Base-by-base conservation (phyloP, 352 stramenopile genomes). In the Pythium monospermum region DNA sequence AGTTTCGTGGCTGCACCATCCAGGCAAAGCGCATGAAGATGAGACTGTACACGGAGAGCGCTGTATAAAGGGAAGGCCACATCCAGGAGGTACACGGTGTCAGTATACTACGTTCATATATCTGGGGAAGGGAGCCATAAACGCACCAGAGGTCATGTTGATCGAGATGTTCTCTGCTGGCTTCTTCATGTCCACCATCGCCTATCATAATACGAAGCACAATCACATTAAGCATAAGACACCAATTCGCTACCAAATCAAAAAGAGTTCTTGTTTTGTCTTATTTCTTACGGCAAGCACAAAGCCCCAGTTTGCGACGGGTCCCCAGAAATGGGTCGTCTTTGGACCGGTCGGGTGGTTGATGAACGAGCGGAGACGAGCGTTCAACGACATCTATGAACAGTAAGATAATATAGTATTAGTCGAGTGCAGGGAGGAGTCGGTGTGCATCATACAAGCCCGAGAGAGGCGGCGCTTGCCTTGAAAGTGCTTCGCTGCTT, bases 1-100 rank as follows among this genome's bases (percentile, higher is more conserved):
- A 91, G 66, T 95, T 95, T 52, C 84, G 78, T 11, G 84, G 84
- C 73, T 92, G 71, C 19, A 95, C 83, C 74, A 91, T 90, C 81
- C 76, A 91, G 27, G 84, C 83, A 37, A 95, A 95, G 48, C 84
- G 76, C 83, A 94, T 93, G 58, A 95, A 95, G 59, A 95, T 72
- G 23, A 87, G 48, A 69, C 80, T 92, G 74, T 95, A 95, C 38
- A 93, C 57, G 23, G 68, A 84, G 62, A 95, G 59, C 41, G 77
- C 82, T 91, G 57, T 2, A 57, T 1, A 57, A 39, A 53, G 15
- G 13, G 16, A 50, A 39, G 21, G 23, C 37, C 31, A 47, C 36
- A 40, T 23, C 26, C 8, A 35, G 25, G 2, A 41, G 12, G 18
- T 33, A 15, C 26, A 62, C 22, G 47, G 19, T 30, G 44, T 32